phyloP scores from a whole-genome alignment of 306 rosid genomes.

The Vigna unguiculata region DNA sequence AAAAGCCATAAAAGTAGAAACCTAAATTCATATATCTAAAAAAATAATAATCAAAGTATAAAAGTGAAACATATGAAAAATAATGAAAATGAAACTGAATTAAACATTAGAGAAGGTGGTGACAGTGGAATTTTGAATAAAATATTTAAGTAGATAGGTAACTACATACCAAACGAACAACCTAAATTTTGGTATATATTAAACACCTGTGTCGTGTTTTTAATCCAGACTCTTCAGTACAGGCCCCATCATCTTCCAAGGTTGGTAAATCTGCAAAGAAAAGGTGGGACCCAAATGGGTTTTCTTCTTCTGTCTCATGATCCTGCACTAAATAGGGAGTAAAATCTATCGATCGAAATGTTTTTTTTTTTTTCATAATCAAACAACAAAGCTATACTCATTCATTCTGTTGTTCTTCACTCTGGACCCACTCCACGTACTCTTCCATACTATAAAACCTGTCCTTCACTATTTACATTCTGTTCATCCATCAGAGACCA shows the following conservation, averaged over 20 bases:
- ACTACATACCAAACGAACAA: neutral
- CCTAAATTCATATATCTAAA: no score
- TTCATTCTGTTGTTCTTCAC: conserved; percentile 36
- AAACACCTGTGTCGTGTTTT: neutral
- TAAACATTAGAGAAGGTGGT: no score
- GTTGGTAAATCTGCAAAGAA: conserved; percentile 7
- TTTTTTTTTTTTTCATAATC: conserved; percentile 1
- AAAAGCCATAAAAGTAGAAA: no score
- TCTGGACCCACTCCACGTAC: conserved; percentile 27
- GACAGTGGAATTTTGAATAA: no score
- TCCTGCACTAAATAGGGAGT: conserved; percentile 21
- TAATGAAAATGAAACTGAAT: no score
- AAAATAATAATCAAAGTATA: no score
- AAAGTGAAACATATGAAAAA: no score
- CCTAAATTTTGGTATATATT: neutral
- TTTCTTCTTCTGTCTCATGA: neutral
- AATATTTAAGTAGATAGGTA: neutral
- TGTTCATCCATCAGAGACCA: conserved; percentile 22
- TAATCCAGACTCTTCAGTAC: neutral
- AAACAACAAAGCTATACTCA: conserved; percentile 1
- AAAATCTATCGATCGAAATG: neutral
- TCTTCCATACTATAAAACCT: conserved; percentile 26
- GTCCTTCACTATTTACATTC: conserved; percentile 36
- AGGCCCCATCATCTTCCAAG: conserved; percentile 19
- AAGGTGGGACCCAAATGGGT: conserved; percentile 20